Evolutionary conservation across 768 basidiomycete species (phyloP), one percentile per base, ranked within the genome.

Genomic region (Pleurotus tuoliensis): DNA sequence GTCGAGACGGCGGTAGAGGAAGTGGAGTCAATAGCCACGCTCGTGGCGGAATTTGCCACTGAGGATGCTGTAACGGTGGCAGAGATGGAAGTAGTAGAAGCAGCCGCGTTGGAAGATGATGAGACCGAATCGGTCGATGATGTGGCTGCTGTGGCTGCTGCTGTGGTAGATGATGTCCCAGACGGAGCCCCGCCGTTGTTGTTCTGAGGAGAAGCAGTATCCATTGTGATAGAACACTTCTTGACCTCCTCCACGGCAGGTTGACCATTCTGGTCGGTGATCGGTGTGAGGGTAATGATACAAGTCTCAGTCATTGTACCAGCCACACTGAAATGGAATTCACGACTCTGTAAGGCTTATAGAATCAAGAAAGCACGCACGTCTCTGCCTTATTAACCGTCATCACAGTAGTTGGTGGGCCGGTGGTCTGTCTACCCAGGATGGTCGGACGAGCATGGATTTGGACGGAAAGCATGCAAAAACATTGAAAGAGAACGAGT

Each of bases 261-360:
- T n/a, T 76, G 62, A 15, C 84, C 85, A 60, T 77, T 70, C 3
- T 67, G 64, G 61, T 76, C 80, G 50, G 73, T 78, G 44, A 80
- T 73, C 5, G 82, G 84, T 3, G 79, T 84, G 47, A 87, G 73
- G 8, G 80, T 79, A 47, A 83, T 70, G 8, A 77, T 72, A 65
- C 87, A 88, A n/a, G 77, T 83, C 71, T 83, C 74, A 41, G 73
- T 80, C 67, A 83, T 70, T 25, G 69, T 66, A 15, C 86, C 85
- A 56, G 75, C 71, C 45, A 75, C 56, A 52, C 84, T 85, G 24
- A 25, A 58, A n/a, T 37, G 15, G 16, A 62, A 49, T 58, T 30
- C 47, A 59, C 62, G 34, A 11, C 54, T 59, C 51, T 54, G 40
- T 25, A 41, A 49, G 48, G 16, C 9, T 22, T 12, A 30, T 5